These are phyloP conservation scores for Brassica juncea DNA, from an alignment of 345 rosid species.

Conservation along the genomic window DNA sequence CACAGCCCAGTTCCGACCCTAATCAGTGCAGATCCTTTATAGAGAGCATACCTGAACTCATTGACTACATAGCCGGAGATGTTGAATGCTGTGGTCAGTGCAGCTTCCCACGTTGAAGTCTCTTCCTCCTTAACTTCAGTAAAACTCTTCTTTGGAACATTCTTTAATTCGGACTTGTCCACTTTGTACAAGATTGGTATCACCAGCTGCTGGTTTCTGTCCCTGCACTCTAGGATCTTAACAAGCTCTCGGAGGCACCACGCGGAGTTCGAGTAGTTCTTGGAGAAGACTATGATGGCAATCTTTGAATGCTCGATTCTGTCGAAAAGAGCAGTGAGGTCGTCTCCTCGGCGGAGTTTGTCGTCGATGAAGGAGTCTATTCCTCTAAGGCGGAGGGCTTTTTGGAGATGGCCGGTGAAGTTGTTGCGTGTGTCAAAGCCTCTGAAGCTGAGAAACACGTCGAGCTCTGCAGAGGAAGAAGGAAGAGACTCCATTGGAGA, in stretches of 20 bases:
- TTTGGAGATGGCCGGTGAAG: constrained; percentile 41
- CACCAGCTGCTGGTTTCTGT: constrained; percentile 23
- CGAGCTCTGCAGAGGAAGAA: constrained; percentile 24
- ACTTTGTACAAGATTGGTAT: constrained; percentile 39
- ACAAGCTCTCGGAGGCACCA: constrained; percentile 44
- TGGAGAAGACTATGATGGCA: constrained; percentile 34
- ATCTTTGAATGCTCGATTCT: constrained; percentile 37
- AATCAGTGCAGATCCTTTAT: background rate
- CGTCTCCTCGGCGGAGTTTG: constrained; percentile 32
- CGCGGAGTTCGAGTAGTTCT: constrained; percentile 16
- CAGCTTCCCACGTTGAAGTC: constrained; percentile 22
- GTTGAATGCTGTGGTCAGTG: constrained; percentile 30
- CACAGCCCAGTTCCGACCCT: background rate
- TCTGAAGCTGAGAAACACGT: constrained; percentile 46
- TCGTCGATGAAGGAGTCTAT: constrained; percentile 37
- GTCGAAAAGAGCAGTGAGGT: constrained; percentile 24
- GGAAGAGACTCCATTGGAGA: constrained; percentile 26
- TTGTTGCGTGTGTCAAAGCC: constrained; percentile 40
- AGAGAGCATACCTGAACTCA: background rate
- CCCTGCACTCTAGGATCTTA: constrained; percentile 34
- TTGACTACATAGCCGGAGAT: constrained; percentile 28
- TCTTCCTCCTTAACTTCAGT: constrained; percentile 14
- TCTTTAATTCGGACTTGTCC: constrained; percentile 22
- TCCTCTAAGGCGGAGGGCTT: constrained; percentile 15
- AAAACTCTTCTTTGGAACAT: constrained; percentile 29